Evolutionary conservation across 2,329 filamentous ascomycete species (phyloP).

Genomic region (Aspergillus sp.): DNA sequence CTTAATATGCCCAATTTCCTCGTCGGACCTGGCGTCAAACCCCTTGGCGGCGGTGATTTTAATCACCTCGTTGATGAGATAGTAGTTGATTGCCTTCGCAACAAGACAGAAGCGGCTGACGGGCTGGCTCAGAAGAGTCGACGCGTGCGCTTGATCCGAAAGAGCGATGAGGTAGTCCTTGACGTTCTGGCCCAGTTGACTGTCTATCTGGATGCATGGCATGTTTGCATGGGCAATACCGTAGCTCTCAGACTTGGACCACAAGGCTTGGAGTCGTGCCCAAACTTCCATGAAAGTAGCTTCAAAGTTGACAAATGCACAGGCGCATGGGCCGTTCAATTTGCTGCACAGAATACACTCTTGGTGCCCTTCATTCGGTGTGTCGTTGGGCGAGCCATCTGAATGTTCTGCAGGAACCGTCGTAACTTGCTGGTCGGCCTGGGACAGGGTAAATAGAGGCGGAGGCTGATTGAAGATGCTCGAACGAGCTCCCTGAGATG

Average conservation of each 20-base stretch:
- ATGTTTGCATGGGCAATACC: constrained; percentile 14
- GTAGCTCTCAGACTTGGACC: constrained; percentile 14
- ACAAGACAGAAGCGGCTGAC: constrained; percentile 22
- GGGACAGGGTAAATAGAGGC: constrained; percentile 7
- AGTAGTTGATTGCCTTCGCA: constrained; percentile 28
- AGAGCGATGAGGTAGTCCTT: constrained; percentile 21
- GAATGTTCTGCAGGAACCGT: not conserved
- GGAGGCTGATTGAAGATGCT: constrained; percentile 16
- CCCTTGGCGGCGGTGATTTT: constrained; percentile 22
- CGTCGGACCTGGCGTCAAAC: constrained; percentile 20
- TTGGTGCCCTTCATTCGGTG: not conserved
- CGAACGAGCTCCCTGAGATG: constrained; percentile 1
- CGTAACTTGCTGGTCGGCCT: not conserved
- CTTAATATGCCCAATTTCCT: constrained; percentile 19
- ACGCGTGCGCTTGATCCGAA: constrained; percentile 11
- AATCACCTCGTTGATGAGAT: constrained; percentile 21
- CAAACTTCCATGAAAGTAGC: constrained; percentile 9
- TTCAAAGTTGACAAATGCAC: constrained; percentile 1
- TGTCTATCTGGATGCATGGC: constrained; percentile 15
- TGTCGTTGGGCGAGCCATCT: not conserved
- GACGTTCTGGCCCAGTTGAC: constrained; percentile 11
- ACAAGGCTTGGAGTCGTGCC: constrained; percentile 14
- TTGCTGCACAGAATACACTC: not conserved
- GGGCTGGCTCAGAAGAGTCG: constrained; percentile 20
- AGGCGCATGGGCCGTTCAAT: not conserved